Evolutionary conservation across 2,329 filamentous ascomycete genomes (phyloP), one percentile per base, ranked within the genome.

Genomic region (Onygenales sp.): DNA sequence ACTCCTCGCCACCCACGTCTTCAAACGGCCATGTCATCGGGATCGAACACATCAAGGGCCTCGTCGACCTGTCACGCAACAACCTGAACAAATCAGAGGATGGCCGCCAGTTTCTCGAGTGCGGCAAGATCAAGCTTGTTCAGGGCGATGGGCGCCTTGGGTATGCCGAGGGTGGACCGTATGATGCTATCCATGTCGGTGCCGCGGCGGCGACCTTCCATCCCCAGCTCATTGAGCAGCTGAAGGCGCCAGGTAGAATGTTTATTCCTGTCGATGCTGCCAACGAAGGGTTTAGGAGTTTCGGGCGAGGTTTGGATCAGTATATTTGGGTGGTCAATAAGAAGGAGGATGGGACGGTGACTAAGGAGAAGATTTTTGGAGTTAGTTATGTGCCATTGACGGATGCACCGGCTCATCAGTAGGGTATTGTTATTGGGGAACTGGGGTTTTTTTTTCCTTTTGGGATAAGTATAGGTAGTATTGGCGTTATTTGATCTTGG

Each of bases 121-220:
- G 69, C 0, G 87, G 85, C 0, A 79, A 77, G 5, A 87, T 91
- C 42, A 74, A 76, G 54, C 94, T 94, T 64, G 77, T 91, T 1
- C 77, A 82, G 0, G 90, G 83, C 0, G 91, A 96, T 71, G 87
- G 86, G 1, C 70, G 87, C 4, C 77, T 80, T 57, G 86, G 86
- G 1, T 85, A 80, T 78, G 63, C 76, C 2, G 79, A 77, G 70
- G 53, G 71, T 63, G 62, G 80, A 72, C 56, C 83, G 0, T 98
- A 92, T 77, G 89, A 97, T 76, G 91, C 87, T 2, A 97, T 98
- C 55, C 93, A 97, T 66, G 93, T 97, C 2, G 93, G 93, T 0
- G 93, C 93, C 0, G 87, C 89, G 6, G 92, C 92, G 0, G 79
- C 73, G 27, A 79, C 83, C 63, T 71, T 95, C 52, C 91, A 95